Percentiles rank a stretch among this genome's conserved stretches.
Evolutionary conservation across 306 rosid species (phyloP).

Genomic region (Cajanus cajan): DNA sequence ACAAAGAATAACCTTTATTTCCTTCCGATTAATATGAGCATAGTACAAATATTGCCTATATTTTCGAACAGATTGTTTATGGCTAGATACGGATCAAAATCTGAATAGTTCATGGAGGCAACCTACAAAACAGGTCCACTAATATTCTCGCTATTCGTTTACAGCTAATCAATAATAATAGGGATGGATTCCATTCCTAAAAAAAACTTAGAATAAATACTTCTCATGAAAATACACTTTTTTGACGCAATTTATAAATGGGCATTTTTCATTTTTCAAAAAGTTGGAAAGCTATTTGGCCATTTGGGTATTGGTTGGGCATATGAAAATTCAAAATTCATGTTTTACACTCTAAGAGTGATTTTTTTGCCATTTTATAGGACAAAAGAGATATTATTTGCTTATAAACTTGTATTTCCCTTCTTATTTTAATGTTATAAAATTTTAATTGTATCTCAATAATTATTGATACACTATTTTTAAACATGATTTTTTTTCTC

Average conservation of each 20-base stretch:
- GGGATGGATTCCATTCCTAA: background rate
- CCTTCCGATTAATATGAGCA: background rate
- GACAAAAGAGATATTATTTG: too few species aligned
- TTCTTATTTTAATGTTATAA: too few species aligned
- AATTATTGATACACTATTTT: too few species aligned
- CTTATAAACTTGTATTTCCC: too few species aligned
- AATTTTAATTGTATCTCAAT: too few species aligned
- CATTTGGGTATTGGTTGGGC: too few species aligned
- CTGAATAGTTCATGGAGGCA: background rate
- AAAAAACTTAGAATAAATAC: constrained; percentile 11
- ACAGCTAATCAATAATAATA: constrained; percentile 10
- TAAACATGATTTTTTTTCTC: too few species aligned
- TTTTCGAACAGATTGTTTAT: background rate
- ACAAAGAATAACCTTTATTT: background rate
- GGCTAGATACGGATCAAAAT: background rate
- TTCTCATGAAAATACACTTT: background rate
- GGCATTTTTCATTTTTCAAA: background rate
- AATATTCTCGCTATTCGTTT: background rate
- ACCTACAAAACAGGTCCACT: background rate
- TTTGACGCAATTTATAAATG: background rate
- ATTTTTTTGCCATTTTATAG: too few species aligned
- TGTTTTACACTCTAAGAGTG: too few species aligned
- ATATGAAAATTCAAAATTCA: background rate
- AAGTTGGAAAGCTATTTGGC: background rate
- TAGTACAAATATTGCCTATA: background rate